Base-by-base conservation (phyloP, 768 basidiomycete genomes). In the Termitomyces sp. region DNA sequence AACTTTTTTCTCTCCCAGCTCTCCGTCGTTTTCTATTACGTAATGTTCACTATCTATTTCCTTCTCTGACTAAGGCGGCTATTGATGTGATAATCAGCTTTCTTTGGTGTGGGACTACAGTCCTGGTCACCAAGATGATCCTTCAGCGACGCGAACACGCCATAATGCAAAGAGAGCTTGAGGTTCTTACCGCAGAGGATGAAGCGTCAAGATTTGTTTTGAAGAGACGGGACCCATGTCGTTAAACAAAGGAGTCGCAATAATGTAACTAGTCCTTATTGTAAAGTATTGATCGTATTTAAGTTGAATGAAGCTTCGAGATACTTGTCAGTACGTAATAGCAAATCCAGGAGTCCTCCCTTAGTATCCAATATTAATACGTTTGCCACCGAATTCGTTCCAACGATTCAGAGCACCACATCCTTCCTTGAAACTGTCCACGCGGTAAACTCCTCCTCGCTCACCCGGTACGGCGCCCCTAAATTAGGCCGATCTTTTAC, bases 381-480 rank as follows among this genome's bases (percentile, higher is more conserved):
- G 64, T 65, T 82, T 83, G 22, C 80, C 79, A 59, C 74, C 69
- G 73, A 74, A 85, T 52, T 81, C 72, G 7, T 74, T 65, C 87
- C 87, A 86, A 20, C 76, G 65, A 50, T 71, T 69, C 22, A 88
- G 71, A 88, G 84, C 0, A 81, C 83, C 2, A 85, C 83, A 64
- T 89, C 87, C 62, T 72, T 75, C 63, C 86, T 76, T 37, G 85
- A 84, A 4, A 89, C 65, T n/a, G 78, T 79, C 64, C 76, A 88
- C 4, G 72, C 72, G 3, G 68, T 66, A 12, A 81, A 12, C n/a
- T 82, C 76, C 18, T 66, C 71, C 32, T 75, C 79, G 13, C 69
- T 71, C 10, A 76, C 76, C 22, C 72, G 63, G 66, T 87, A 87
- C 0, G 74, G 49, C 31, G 13, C 27, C 27, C 31, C 24, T 1